phyloP scores from a whole-genome alignment of 345 rosid genomes.

The Excoecaria cochinchinensis region DNA sequence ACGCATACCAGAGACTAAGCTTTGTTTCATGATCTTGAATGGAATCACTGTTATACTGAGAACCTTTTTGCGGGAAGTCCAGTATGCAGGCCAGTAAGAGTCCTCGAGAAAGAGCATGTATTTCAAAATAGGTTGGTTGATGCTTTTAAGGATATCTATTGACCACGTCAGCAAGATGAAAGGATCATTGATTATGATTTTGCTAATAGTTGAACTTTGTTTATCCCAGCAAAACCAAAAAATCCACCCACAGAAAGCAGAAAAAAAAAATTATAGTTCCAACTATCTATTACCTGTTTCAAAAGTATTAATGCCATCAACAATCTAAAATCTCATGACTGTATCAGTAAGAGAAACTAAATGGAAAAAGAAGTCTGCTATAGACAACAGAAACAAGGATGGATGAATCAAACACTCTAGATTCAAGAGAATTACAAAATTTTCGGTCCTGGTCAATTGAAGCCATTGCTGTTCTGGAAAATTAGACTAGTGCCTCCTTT shows the following conservation, averaged over 20 bases:
- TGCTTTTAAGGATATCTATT: no score
- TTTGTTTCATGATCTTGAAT: not conserved
- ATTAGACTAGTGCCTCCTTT: not conserved
- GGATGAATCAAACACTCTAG: constrained; percentile 21
- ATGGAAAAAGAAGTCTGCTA: constrained; percentile 12
- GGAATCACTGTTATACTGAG: not conserved
- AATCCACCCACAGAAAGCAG: not conserved
- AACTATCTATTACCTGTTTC: not conserved
- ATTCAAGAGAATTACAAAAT: constrained; percentile 30
- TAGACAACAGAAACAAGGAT: constrained; percentile 15
- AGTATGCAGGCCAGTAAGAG: not conserved
- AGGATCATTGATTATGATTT: no score
- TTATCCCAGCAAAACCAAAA: not conserved
- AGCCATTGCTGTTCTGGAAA: not conserved
- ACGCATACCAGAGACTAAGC: constrained; percentile 6
- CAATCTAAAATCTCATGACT: not conserved
- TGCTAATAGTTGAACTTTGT: not conserved
- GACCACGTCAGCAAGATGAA: no score
- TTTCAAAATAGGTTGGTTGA: no score
- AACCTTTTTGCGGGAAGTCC: not conserved
- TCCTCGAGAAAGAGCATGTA: no score
- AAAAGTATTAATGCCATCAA: not conserved
- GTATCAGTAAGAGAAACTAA: constrained; percentile 8
- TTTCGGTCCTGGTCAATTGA: constrained; percentile 9
- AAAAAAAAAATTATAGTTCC: not conserved